A percentile compares a stretch with the other conserved stretches of the same genome.
Evolutionary conservation across 176 grass and related monocot species (phyloP).

Genomic region (Paspalum notatum): DNA sequence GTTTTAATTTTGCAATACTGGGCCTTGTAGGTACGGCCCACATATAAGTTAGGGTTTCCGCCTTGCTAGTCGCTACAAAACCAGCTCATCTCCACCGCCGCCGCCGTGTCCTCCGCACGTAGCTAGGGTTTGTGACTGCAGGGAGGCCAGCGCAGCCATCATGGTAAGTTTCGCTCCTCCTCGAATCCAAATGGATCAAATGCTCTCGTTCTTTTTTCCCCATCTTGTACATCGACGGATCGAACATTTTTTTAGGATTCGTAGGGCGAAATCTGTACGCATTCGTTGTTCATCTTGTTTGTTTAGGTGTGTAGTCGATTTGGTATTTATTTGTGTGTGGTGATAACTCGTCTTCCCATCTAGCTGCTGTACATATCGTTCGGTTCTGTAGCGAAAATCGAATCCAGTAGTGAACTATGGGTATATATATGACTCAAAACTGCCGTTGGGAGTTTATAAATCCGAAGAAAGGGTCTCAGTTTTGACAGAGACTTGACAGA

Average conservation of each 20-base stretch:
- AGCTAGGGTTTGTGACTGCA: conserved; percentile 22
- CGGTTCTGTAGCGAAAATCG: background rate
- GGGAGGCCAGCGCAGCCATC: background rate
- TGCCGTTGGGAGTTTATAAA: background rate
- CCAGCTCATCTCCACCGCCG: background rate
- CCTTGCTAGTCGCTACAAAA: background rate
- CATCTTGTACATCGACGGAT: background rate
- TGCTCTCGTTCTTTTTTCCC: background rate
- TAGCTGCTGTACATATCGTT: background rate
- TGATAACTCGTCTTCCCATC: background rate
- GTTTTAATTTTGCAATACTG: too few species aligned
- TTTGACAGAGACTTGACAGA: too few species aligned
- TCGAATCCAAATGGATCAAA: background rate
- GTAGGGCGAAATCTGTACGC: background rate
- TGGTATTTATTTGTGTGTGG: too few species aligned
- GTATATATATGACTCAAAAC: background rate
- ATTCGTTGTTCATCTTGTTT: background rate
- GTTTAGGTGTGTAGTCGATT: background rate
- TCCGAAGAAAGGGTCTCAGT: background rate
- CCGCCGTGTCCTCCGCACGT: background rate
- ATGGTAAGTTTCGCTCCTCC: background rate
- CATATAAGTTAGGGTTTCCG: background rate
- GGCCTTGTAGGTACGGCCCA: background rate
- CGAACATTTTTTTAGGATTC: background rate
- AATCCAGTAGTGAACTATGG: background rate